phyloP scores from a whole-genome alignment of 1,284 basidiomycete species.

The Phylloporus sp. region DNA sequence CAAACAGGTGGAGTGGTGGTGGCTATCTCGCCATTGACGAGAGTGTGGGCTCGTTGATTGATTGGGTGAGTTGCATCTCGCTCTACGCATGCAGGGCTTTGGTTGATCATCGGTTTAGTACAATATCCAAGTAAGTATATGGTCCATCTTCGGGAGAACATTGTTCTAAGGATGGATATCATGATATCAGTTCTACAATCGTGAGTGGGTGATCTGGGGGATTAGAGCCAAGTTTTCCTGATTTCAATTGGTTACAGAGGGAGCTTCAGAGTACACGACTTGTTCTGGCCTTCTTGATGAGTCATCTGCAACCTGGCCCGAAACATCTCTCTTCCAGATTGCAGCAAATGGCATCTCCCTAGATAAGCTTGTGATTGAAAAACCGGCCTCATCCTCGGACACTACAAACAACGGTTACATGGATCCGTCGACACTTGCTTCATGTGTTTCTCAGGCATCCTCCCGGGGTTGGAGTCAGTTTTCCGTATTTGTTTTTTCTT shows the following conservation, averaged over 20 bases:
- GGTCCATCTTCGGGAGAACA: background rate
- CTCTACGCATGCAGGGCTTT: background rate
- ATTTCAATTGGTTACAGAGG: conserved; percentile 44
- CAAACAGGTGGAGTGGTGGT: conserved; percentile 46
- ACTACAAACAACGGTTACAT: conserved; percentile 52
- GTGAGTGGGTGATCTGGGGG: conserved; percentile 42
- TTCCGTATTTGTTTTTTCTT: background rate
- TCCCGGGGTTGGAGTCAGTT: conserved; percentile 18
- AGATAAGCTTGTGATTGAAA: conserved; percentile 67
- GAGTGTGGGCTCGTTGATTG: conserved; percentile 63
- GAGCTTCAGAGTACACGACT: conserved; percentile 53
- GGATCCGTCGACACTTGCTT: conserved; percentile 2
- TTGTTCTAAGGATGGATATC: conserved; percentile 7
- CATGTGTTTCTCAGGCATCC: conserved; percentile 13
- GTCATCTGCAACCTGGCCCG: conserved; percentile 51
- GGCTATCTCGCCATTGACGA: conserved; percentile 62
- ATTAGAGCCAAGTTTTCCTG: background rate
- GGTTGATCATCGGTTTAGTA: conserved; percentile 40
- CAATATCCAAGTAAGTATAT: conserved; percentile 51
- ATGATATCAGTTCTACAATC: conserved; percentile 66
- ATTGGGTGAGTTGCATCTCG: conserved; percentile 48
- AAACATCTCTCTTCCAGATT: conserved; percentile 67
- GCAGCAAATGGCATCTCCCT: conserved; percentile 60
- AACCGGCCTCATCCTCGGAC: conserved; percentile 61
- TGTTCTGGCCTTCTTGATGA: conserved; percentile 51